phyloP scores from a whole-genome alignment of 441 rosid genomes.

The Aquilaria agallochum region DNA sequence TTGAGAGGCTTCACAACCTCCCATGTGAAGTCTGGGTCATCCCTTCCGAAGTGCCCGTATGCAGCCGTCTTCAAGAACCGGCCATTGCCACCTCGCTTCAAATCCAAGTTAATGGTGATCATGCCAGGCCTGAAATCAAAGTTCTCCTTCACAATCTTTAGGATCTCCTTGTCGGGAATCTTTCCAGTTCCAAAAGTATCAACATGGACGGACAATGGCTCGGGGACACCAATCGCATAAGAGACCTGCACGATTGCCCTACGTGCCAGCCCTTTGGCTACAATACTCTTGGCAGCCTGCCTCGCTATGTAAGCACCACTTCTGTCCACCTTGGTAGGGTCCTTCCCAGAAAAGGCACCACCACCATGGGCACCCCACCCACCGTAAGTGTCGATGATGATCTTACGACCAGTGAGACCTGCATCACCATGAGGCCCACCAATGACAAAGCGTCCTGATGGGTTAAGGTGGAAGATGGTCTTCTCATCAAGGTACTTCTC shows the following conservation, averaged over 20 bases:
- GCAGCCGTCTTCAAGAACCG: slow-evolving; percentile 69
- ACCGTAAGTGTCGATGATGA: slow-evolving; percentile 62
- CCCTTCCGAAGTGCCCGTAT: slow-evolving; percentile 63
- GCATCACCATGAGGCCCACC: slow-evolving; percentile 80
- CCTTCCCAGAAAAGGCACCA: slow-evolving; percentile 64
- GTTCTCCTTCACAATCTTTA: slow-evolving; percentile 62
- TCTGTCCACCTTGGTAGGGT: slow-evolving; percentile 58
- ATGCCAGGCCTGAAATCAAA: slow-evolving; percentile 70
- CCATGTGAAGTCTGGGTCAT: slow-evolving; percentile 64
- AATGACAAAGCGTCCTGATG: slow-evolving; percentile 63
- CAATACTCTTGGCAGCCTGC: slow-evolving; percentile 73
- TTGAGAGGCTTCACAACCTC: slow-evolving; percentile 62
- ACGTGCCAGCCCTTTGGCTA: slow-evolving; percentile 54
- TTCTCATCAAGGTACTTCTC: slow-evolving; percentile 62
- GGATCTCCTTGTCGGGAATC: slow-evolving; percentile 61
- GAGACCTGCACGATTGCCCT: slow-evolving; percentile 64
- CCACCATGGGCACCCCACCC: slow-evolving; percentile 78
- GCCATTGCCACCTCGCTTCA: slow-evolving; percentile 60
- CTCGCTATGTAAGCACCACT: slow-evolving; percentile 64
- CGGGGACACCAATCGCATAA: slow-evolving; percentile 66
- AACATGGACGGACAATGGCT: slow-evolving; percentile 55
- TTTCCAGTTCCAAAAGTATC: slow-evolving; percentile 51
- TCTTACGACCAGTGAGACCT: slow-evolving; percentile 63
- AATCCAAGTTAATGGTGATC: slow-evolving; percentile 51
- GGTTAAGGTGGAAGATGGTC: slow-evolving; percentile 66